Conservation (phyloP, 2,329 filamentous ascomycete genomes). For the Pseudogymnoascus sp. region DNA sequence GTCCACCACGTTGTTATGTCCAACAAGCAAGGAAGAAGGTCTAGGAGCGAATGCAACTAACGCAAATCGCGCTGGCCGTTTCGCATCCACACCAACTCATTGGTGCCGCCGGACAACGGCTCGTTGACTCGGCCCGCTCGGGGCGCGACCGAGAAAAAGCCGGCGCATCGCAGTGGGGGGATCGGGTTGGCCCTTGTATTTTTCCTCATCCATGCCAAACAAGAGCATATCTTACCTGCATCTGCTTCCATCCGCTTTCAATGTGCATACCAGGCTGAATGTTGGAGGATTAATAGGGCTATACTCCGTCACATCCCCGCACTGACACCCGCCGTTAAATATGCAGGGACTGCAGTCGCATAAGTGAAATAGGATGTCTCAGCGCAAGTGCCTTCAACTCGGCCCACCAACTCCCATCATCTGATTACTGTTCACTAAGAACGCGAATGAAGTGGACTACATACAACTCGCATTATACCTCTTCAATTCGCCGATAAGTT, state of each 20-base stretch:
- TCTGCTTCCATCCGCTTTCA: neutral
- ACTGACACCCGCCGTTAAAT: neutral
- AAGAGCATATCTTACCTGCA: neutral
- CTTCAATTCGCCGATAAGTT: neutral
- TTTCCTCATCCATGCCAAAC: neutral
- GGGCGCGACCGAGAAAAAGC: neutral
- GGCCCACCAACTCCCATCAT: neutral
- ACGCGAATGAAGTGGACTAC: neutral
- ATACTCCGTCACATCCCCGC: neutral
- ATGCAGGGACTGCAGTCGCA: neutral
- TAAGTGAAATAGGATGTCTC: neutral
- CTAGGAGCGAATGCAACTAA: neutral
- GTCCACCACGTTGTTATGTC: neutral
- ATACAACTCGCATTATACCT: neutral
- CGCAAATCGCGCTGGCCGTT: neutral
- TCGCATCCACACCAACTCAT: neutral
- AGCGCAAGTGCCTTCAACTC: neutral
- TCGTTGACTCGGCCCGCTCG: neutral
- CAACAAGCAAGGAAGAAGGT: neutral
- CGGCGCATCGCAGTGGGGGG: neutral
- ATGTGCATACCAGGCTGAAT: neutral
- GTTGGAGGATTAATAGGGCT: neutral
- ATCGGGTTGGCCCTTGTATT: neutral
- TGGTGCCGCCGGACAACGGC: neutral
- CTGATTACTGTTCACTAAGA: neutral